These are phyloP conservation scores for Echinosophora koreensis DNA, from an alignment of 306 rosid species.

Conservation along the genomic window DNA sequence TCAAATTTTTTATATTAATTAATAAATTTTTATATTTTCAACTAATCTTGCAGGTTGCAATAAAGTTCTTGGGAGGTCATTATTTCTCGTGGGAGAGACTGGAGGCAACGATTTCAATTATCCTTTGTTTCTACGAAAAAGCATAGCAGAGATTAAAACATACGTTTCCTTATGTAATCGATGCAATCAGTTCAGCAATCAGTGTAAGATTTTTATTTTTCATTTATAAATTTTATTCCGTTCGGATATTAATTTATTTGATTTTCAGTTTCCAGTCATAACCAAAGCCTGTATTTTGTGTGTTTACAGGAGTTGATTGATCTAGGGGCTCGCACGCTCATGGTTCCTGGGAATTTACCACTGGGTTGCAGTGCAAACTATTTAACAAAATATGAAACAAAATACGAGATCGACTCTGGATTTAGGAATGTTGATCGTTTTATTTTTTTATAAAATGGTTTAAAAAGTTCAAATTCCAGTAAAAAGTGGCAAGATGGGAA, in stretches of 20 bases:
- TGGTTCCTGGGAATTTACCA: constrained; percentile 65
- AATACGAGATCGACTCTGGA: too few relatives aligned
- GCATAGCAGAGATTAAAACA: constrained; percentile 44
- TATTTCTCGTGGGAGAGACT: constrained; percentile 67
- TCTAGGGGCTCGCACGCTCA: constrained; percentile 56
- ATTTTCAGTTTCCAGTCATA: not conserved
- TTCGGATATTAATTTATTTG: not conserved
- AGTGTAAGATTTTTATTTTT: constrained; percentile 39
- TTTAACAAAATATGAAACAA: constrained; percentile 47
- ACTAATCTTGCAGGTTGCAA: constrained; percentile 54
- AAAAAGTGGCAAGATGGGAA: too few relatives aligned
- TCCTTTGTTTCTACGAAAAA: constrained; percentile 19
- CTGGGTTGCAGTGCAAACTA: constrained; percentile 47
- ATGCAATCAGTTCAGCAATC: constrained; percentile 49
- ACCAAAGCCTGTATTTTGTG: not conserved
- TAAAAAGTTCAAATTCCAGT: too few relatives aligned
- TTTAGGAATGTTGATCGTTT: too few relatives aligned
- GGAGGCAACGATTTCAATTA: constrained; percentile 71
- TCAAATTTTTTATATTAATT: too few relatives aligned
- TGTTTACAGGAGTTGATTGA: constrained; percentile 55
- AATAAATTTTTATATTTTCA: too few relatives aligned
- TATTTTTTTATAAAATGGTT: too few relatives aligned
- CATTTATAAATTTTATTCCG: not conserved
- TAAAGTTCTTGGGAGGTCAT: constrained; percentile 49
- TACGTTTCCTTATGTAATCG: constrained; percentile 53